phyloP scores from a whole-genome alignment of 176 grass and related monocot species.

The Oryza glumipatula region DNA sequence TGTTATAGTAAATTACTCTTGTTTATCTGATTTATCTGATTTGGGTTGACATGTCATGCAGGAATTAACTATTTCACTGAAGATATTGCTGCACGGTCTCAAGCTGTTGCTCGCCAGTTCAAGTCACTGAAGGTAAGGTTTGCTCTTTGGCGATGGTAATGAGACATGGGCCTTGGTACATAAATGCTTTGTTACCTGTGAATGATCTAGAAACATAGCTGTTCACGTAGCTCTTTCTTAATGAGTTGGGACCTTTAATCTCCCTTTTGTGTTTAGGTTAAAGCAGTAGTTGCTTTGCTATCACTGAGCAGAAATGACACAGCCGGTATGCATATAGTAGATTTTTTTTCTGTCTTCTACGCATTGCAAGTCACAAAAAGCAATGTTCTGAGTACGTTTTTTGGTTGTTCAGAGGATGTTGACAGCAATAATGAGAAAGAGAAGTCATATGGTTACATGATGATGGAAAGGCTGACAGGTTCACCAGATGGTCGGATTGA shows the following conservation, averaged over 20 bases:
- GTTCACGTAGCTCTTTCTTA: constrained; percentile 1
- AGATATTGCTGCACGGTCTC: constrained; percentile 65
- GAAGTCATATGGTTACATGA: constrained; percentile 82
- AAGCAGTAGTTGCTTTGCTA: constrained; percentile 71
- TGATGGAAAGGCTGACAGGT: constrained; percentile 95
- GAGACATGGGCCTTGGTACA: background rate
- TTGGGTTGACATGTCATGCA: constrained; percentile 49
- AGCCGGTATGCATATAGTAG: constrained; percentile 51
- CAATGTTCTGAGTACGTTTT: constrained; percentile 13
- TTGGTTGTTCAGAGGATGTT: constrained; percentile 43
- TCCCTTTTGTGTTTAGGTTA: constrained; percentile 65
- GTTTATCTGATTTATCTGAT: constrained; percentile 1
- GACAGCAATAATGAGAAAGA: constrained; percentile 55
- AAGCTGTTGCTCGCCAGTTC: constrained; percentile 51
- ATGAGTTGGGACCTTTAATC: background rate
- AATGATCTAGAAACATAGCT: constrained; percentile 28
- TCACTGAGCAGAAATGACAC: constrained; percentile 68
- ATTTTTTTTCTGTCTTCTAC: constrained; percentile 13
- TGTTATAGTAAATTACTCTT: constrained; percentile 22
- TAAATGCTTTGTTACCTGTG: background rate
- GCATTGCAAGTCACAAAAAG: constrained; percentile 10
- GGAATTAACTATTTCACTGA: constrained; percentile 63
- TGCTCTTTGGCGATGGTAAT: constrained; percentile 11
- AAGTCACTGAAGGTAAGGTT: constrained; percentile 69
- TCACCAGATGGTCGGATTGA: constrained; percentile 77